Evolutionary conservation across 805 yeast species (phyloP).

Genomic region (Zygosaccharomyces lentus): DNA sequence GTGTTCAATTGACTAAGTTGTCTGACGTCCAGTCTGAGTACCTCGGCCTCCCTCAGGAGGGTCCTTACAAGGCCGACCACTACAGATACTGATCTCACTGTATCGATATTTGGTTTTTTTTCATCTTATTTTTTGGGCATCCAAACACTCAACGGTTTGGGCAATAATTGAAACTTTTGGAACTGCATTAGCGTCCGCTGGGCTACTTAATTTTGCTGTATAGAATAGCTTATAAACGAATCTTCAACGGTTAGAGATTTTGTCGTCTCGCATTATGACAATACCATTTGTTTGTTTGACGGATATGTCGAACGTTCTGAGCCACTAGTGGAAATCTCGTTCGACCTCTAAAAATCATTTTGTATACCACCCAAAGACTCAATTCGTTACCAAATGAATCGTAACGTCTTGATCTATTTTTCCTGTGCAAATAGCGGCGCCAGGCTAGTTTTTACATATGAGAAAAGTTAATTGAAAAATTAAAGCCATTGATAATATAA

Average conservation of each 20-base stretch:
- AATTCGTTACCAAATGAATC: too few species aligned
- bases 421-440: too few species aligned
- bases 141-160: conserved; percentile 24
- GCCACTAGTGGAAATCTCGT: too few species aligned
- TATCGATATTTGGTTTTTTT: background rate
- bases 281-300: background rate
- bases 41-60: conserved; percentile 85
- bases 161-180: conserved; percentile 8
- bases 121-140: conserved; percentile 9
- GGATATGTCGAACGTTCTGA: too few species aligned
- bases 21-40: conserved; percentile 83
- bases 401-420: too few species aligned
- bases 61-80: conserved; percentile 97
- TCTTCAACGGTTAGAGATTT: conserved; percentile 26
- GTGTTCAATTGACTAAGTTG: conserved; percentile 78
- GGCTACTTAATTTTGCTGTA: background rate
- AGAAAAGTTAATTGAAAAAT: too few species aligned
- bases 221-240: conserved; percentile 14
- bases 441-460: too few species aligned
- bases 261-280: background rate
- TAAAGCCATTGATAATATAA: too few species aligned
- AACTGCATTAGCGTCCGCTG: conserved; percentile 3
- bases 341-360: too few species aligned
- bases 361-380: too few species aligned
- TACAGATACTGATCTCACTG: conserved; percentile 76